These are phyloP conservation scores for Helotiales sp. DNA, from an alignment of 2,329 filamentous ascomycete genomes.

Conservation along the genomic window DNA sequence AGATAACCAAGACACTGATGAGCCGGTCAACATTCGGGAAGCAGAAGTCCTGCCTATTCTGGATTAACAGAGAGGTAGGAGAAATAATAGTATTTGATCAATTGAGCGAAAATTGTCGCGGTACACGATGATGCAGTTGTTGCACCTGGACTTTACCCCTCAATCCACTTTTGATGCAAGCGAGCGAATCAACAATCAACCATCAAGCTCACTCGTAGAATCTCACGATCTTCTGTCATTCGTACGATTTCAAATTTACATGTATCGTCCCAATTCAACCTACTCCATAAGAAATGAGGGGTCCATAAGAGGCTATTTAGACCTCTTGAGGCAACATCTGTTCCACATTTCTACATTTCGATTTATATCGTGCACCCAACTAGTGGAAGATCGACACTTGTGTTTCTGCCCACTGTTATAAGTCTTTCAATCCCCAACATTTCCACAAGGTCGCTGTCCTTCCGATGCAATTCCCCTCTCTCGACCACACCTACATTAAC, in stretches of 20 bases:
- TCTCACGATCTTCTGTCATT: not conserved
- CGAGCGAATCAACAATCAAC: slow-evolving; percentile 8
- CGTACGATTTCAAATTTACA: not conserved
- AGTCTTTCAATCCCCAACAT: not conserved
- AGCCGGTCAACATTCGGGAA: not conserved
- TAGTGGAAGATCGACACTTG: not conserved
- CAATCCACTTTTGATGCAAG: not conserved
- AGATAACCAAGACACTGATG: not conserved
- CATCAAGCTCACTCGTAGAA: not conserved
- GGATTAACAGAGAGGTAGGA: not conserved
- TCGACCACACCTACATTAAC: not conserved
- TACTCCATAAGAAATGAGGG: not conserved
- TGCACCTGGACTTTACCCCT: slow-evolving; percentile 7
- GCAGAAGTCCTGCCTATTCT: not conserved
- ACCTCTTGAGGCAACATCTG: not conserved
- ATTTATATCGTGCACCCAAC: not conserved
- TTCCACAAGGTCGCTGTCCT: not conserved
- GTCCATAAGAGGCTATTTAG: not conserved
- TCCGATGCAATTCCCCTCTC: not conserved
- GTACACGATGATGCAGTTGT: not conserved
- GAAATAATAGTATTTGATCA: not conserved
- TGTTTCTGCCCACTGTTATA: not conserved
- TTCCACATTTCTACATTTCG: not conserved
- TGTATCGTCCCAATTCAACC: not conserved
- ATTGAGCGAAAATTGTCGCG: slow-evolving; percentile 9